phyloP scores from a whole-genome alignment of 2,329 filamentous ascomycete species.

The Epichloe uncinata region DNA sequence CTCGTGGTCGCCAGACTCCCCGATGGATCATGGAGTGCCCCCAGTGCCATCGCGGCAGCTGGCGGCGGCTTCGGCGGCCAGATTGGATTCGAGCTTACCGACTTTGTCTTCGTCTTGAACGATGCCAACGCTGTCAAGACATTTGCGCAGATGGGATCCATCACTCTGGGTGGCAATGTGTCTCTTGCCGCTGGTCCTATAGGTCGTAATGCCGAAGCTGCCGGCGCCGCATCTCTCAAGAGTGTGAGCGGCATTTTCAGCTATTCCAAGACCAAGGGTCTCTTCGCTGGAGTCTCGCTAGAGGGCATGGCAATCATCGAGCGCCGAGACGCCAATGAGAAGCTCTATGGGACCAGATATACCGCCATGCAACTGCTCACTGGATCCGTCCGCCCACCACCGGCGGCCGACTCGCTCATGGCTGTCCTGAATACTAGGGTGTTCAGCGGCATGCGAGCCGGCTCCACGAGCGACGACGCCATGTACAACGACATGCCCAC shows the following conservation, averaged over 20 bases:
- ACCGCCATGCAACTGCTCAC: conserved; percentile 72
- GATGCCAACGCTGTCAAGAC: conserved; percentile 80
- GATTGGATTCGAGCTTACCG: conserved; percentile 77
- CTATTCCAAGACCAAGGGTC: conserved; percentile 94
- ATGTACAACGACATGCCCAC: conserved; percentile 94
- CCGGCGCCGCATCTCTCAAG: conserved; percentile 81
- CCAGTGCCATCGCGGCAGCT: conserved; percentile 66
- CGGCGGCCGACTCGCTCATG: conserved; percentile 74
- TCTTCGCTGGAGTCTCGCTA: conserved; percentile 90
- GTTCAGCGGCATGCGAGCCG: conserved; percentile 54
- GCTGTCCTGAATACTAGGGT: conserved; percentile 70
- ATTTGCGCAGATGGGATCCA: conserved; percentile 80
- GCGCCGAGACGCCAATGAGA: conserved; percentile 91
- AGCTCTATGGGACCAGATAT: conserved; percentile 75
- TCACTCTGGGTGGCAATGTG: conserved; percentile 92
- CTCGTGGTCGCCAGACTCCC: conserved; percentile 68
- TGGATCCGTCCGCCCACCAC: conserved; percentile 64
- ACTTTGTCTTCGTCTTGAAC: conserved; percentile 98
- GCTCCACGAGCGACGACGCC: conserved; percentile 34
- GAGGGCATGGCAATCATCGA: conserved; percentile 91
- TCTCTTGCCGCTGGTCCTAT: conserved; percentile 90
- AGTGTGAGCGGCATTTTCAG: conserved; percentile 87
- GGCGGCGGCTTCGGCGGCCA: conserved; percentile 77
- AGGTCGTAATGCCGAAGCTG: conserved; percentile 89
- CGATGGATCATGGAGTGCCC: conserved; percentile 70